These are phyloP conservation scores for Diutina sp. DNA, from an alignment of 1,139 yeast genomes.

Conservation along the genomic window DNA sequence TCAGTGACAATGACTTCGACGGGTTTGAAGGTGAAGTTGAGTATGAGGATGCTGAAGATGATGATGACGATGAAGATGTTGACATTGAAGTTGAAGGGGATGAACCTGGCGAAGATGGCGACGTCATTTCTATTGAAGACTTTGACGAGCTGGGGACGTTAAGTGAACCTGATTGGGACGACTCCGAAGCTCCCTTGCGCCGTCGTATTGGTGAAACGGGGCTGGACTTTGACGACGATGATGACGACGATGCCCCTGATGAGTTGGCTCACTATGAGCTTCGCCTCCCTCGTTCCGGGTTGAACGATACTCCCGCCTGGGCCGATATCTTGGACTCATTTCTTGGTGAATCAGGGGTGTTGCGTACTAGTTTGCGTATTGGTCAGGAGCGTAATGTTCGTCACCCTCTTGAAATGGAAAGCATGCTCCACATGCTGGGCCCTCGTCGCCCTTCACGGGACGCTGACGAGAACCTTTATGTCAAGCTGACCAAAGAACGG, in stretches of 20 bases:
- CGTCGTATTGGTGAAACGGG: slow-evolving; percentile 8
- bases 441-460: not conserved
- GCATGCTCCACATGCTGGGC: not conserved
- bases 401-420: not conserved
- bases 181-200: slow-evolving; percentile 3
- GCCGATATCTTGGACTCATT: not conserved
- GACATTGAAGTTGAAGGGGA: slow-evolving; percentile 9
- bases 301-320: not conserved
- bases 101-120: slow-evolving; percentile 10
- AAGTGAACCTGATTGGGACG: slow-evolving; percentile 8
- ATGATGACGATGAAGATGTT: slow-evolving; percentile 23
- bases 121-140: slow-evolving; percentile 16
- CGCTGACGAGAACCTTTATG: not conserved
- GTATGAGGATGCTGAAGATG: slow-evolving; percentile 27
- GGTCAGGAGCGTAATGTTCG: not conserved
- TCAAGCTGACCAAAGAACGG: slow-evolving; percentile 1
- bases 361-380: not conserved
- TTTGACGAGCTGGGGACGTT: slow-evolving; percentile 11
- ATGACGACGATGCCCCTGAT: slow-evolving; percentile 3
- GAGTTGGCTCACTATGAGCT: not conserved
- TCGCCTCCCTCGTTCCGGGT: not conserved
- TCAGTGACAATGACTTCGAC: slow-evolving; percentile 9
- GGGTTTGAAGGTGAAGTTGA: slow-evolving; percentile 11
- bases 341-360: not conserved
- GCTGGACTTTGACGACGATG: slow-evolving; percentile 8